Evolutionary conservation across 805 yeast genomes (phyloP), one percentile per base, ranked within the genome.

Genomic region (Metschnikowia bowlesiae): DNA sequence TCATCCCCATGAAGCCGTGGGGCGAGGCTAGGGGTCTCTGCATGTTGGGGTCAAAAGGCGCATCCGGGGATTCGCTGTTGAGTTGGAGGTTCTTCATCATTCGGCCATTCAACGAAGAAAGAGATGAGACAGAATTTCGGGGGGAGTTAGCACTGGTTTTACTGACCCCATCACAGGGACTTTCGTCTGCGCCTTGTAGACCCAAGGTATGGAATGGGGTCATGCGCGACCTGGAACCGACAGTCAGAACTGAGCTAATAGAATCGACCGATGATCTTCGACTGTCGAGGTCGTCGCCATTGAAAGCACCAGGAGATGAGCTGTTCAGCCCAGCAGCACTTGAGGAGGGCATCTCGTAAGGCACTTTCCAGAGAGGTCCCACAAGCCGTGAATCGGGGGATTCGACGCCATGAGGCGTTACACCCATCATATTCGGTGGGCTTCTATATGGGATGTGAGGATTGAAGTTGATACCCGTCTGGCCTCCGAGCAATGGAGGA

Each of bases 361-460:
- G 85, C 4, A 80, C 85, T 57, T 79, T 81, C 85, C 85, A 81
- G 62, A 81, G 79, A 8, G 78, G 78, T 8, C 68, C 69, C 52
- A 68, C 73, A 38, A 71, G 65, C 22, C 71, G 70, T 5, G 73
- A 65, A 26, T 49, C 51, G 13, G 46, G 40, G 6, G 46, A 36
- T 13, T 35, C 46, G 34, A 36, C 11, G 13, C 40, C 33, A 10
- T 34, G 46, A 14, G 39, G 9, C 4, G 33, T 10, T 28, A 44
- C 34, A 14, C 8, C 40, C 45, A 32, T 37, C 13, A 42, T 26
- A 14, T 32, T 42, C 22, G 13, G 45, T 13, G 30, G 45, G 16
- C 31, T 34, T 10, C 34, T 26, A 22, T 36, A 44, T 35, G 40
- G 29, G 10, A 26, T 31, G 8, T 16, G 46, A 11, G 39, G 35